Conservation (phyloP, 78 protist genomes). For the Corallochytrium limacisporum region DNA sequence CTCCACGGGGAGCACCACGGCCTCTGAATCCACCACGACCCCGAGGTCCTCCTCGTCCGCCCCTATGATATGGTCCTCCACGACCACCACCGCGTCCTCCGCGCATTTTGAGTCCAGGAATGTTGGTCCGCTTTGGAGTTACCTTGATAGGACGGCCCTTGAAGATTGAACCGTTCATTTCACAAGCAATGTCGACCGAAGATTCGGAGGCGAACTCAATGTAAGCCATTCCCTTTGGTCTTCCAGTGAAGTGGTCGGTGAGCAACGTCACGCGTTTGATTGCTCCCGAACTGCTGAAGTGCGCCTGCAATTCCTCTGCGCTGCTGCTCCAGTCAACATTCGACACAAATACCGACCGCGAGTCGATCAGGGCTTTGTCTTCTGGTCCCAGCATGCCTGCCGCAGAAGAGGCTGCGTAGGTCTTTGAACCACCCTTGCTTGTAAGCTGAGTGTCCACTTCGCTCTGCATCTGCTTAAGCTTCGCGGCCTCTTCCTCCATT, state of each 20-base stretch:
- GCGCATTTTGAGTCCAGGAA: constrained; percentile 9
- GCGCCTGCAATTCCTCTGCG: constrained; percentile 59
- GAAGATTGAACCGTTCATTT: constrained; percentile 39
- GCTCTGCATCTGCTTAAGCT: constrained; percentile 11
- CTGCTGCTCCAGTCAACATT: constrained; percentile 63
- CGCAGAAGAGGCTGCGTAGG: not conserved
- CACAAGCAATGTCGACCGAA: constrained; percentile 39
- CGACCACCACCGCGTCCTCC: constrained; percentile 2
- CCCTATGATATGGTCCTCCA: not conserved
- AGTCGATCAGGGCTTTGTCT: constrained; percentile 42
- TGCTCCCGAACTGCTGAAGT: constrained; percentile 62
- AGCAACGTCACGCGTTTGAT: constrained; percentile 60
- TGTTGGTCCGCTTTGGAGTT: constrained; percentile 5
- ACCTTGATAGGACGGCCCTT: constrained; percentile 54
- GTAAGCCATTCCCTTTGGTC: constrained; percentile 68
- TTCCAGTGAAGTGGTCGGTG: constrained; percentile 54
- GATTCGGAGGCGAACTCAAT: constrained; percentile 46
- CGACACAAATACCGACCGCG: constrained; percentile 63
- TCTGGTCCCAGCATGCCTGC: not conserved
- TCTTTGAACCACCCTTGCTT: not conserved
- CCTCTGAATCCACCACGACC: too few species aligned
- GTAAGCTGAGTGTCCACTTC: not conserved
- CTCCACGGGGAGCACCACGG: too few species aligned
- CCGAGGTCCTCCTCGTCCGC: too few species aligned
- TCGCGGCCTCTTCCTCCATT: constrained; percentile 25